A percentile compares a stretch with the other conserved stretches of the same genome.
Conservation (phyloP, 805 yeast species). For the Schwanniomyces polymorphus region DNA sequence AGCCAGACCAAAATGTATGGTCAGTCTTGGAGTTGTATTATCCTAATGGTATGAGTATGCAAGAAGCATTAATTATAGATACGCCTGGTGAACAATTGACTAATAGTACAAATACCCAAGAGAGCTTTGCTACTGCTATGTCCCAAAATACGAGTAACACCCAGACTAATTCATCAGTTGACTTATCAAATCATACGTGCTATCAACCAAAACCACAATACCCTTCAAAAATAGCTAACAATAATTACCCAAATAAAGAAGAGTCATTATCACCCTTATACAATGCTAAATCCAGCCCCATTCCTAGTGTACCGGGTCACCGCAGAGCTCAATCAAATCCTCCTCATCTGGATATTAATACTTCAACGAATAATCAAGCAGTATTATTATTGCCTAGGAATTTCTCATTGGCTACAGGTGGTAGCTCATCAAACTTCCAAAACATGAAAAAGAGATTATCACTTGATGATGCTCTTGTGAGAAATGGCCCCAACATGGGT, state of each 20-base stretch:
- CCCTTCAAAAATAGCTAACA: conserved; percentile 6
- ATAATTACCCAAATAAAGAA: conserved; percentile 15
- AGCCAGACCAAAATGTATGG: conserved; percentile 66
- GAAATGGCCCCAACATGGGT: conserved; percentile 14
- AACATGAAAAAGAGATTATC: conserved; percentile 24
- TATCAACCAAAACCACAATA: conserved; percentile 39
- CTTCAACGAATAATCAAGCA: conserved; percentile 27
- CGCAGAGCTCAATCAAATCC: conserved; percentile 37
- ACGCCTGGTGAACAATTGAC: conserved; percentile 21
- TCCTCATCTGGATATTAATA: conserved; percentile 16
- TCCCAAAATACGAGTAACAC: neutral
- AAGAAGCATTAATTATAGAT: conserved; percentile 65
- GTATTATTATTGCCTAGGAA: conserved; percentile 52
- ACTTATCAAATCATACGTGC: conserved; percentile 8
- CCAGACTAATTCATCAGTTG: neutral
- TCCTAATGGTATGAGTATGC: conserved; percentile 68
- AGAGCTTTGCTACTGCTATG: neutral
- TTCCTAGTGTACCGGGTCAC: conserved; percentile 16
- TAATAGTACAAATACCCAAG: neutral
- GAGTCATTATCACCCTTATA: conserved; percentile 26
- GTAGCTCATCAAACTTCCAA: conserved; percentile 4
- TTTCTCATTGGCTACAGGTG: conserved; percentile 25
- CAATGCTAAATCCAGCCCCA: conserved; percentile 14
- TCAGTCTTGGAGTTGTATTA: conserved; percentile 55
- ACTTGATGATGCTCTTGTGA: conserved; percentile 19